A percentile compares a stretch with the other conserved stretches of the same genome.
Conservation (phyloP, 1,139 yeast species). For the Protomyces arabidopsidicola region DNA sequence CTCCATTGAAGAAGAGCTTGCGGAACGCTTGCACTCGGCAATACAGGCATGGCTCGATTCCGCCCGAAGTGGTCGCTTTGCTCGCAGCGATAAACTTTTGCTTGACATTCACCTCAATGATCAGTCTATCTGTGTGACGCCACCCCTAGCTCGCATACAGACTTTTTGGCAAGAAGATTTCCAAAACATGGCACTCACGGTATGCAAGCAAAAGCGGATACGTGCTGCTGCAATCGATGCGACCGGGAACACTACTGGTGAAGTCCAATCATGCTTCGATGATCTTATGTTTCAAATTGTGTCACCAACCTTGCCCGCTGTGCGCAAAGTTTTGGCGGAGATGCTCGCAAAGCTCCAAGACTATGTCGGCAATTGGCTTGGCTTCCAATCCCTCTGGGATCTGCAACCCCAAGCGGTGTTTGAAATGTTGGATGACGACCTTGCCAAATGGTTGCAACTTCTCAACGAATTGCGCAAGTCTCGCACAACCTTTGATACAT, state of each 20-base stretch:
- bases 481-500: conserved; percentile 52
- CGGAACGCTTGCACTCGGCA: conserved; percentile 38
- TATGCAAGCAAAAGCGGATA: conserved; percentile 36
- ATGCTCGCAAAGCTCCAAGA: conserved; percentile 35
- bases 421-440: conserved; percentile 40
- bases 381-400: conserved; percentile 60
- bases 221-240: conserved; percentile 39
- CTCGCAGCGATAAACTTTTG: neutral
- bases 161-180: conserved; percentile 36
- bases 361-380: conserved; percentile 52
- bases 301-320: conserved; percentile 28
- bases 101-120: conserved; percentile 48
- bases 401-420: conserved; percentile 42
- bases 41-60: conserved; percentile 36
- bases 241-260: conserved; percentile 14
- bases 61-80: neutral
- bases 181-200: neutral
- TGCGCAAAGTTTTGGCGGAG: conserved; percentile 34
- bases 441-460: conserved; percentile 49
- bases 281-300: neutral
- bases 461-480: conserved; percentile 48
- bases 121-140: conserved; percentile 46
- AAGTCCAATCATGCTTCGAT: neutral
- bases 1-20: conserved; percentile 43
- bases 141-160: conserved; percentile 44